Base-by-base conservation (phyloP, 2,329 filamentous ascomycete genomes). In the Aspergillus brasiliensis region DNA sequence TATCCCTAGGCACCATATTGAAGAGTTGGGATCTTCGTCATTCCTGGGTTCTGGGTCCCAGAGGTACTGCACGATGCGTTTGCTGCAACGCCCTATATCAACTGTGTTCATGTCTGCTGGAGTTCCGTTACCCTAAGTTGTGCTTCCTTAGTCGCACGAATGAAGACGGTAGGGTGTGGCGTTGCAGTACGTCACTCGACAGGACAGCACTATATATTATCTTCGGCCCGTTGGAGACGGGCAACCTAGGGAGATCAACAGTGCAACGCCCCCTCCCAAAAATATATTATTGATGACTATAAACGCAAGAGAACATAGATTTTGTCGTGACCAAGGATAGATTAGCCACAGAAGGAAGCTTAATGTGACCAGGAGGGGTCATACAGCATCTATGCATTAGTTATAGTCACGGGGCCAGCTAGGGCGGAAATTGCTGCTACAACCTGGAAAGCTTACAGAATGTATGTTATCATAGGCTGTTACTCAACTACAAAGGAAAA, bases 31-130 rank as follows among this genome's bases (percentile, higher is more conserved):
- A 60, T 79, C 75, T 59, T 87, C 82, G 73, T 96, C 88, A 78
- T 97, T 97, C 63, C 85, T 86, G 5, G 92, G 93, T 65, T 93
- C 88, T 0, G 92, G 92, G 69, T 97, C 93, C 89, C 92, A 97
- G 71, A 98, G 89, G 79, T 91, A 92, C 78, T 94, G 91, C 61
- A 97, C 88, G 68, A 97, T 87, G 64, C 90, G 90, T 77, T 91
- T 91, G 71, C 89, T 91, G 72, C 88, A 87, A 67, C 90, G 89
- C 67, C 90, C 86, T 61, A 96, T 81, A 71, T 96, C 91, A 58
- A 90, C 86, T 59, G 84, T 87, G 70, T 83, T 83, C 86, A 89
- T 88, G 37, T 55, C 59, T 59, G 59, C 38, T n/a, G 11, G 40
- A 11, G 37, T 37, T 28, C 19, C 10, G 13, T 5, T n/a, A n/a